Evolutionary conservation across 305 asterid species (phyloP).

Genomic region (Fraxinus sp.): DNA sequence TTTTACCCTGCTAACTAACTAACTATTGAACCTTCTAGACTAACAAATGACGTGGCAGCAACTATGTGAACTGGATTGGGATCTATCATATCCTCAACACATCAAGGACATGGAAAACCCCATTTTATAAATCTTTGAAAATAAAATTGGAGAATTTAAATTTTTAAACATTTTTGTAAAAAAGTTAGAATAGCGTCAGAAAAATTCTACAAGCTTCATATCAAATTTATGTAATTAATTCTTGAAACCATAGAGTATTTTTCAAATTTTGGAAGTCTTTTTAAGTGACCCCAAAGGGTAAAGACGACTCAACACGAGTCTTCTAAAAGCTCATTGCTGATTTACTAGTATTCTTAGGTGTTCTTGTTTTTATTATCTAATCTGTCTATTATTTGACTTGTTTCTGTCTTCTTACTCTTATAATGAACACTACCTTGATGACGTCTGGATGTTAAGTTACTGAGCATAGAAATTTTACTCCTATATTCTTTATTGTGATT

Average conservation of each 20-base stretch:
- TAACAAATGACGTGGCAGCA: background rate
- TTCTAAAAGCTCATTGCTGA: background rate
- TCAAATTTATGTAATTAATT: background rate
- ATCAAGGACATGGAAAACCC: background rate
- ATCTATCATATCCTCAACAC: background rate
- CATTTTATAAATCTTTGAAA: background rate
- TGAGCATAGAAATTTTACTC: background rate
- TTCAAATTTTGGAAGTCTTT: background rate
- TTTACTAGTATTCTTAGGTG: background rate
- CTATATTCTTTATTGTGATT: constrained; percentile 11
- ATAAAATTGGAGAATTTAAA: background rate
- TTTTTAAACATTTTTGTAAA: background rate
- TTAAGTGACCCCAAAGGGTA: background rate
- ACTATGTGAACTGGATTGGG: background rate
- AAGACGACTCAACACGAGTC: background rate
- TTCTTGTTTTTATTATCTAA: background rate
- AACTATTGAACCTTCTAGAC: background rate
- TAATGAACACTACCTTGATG: background rate
- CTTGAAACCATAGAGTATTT: background rate
- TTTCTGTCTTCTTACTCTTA: background rate
- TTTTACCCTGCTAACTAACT: background rate
- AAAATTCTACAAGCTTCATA: background rate
- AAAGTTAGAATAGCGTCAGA: background rate
- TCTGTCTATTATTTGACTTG: background rate
- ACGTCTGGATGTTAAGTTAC: background rate